A percentile compares a stretch with the other conserved stretches of the same genome.
Conservation (phyloP, 768 basidiomycete species). For the Chalciporus pseudorubinellus region DNA sequence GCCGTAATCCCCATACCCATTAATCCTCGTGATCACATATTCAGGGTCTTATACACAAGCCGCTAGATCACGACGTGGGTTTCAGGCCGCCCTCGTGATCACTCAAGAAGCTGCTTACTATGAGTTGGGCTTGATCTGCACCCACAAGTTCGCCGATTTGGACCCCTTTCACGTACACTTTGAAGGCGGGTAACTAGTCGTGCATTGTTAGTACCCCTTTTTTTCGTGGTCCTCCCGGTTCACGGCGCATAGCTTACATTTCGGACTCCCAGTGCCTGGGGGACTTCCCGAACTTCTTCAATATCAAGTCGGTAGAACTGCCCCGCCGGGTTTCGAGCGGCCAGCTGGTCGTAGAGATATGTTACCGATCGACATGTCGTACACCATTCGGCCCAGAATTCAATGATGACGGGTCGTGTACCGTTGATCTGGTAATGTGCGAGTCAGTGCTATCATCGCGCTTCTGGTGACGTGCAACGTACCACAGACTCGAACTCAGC, state of each 20-base stretch:
- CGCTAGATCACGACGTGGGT: slow-evolving; percentile 21
- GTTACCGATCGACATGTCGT: slow-evolving; percentile 21
- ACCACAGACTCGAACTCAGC: slow-evolving; percentile 26
- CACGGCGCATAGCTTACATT: slow-evolving; percentile 15
- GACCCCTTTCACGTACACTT: slow-evolving; percentile 31
- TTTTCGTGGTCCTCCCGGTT: slow-evolving; percentile 13
- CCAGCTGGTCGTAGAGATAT: slow-evolving; percentile 22
- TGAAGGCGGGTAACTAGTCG: slow-evolving; percentile 29
- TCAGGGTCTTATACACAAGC: slow-evolving; percentile 29
- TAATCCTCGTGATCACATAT: slow-evolving; percentile 17
- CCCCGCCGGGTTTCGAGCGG: slow-evolving; percentile 25
- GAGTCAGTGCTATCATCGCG: slow-evolving; percentile 7
- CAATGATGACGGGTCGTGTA: slow-evolving; percentile 25
- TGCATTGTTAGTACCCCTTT: slow-evolving; percentile 11
- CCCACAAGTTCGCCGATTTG: slow-evolving; percentile 31
- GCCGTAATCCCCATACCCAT: slow-evolving; percentile 8
- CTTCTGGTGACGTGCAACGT: slow-evolving; percentile 2
- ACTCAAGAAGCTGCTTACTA: slow-evolving; percentile 13
- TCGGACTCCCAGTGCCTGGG: slow-evolving; percentile 23
- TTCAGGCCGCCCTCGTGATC: slow-evolving; percentile 17
- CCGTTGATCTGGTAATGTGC: slow-evolving; percentile 16
- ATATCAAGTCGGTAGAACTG: slow-evolving; percentile 32
- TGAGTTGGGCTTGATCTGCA: slow-evolving; percentile 23
- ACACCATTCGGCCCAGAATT: slow-evolving; percentile 35
- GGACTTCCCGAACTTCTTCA: slow-evolving; percentile 27